Conservation (phyloP, 148 eudicot genomes). For the Silene conica region DNA sequence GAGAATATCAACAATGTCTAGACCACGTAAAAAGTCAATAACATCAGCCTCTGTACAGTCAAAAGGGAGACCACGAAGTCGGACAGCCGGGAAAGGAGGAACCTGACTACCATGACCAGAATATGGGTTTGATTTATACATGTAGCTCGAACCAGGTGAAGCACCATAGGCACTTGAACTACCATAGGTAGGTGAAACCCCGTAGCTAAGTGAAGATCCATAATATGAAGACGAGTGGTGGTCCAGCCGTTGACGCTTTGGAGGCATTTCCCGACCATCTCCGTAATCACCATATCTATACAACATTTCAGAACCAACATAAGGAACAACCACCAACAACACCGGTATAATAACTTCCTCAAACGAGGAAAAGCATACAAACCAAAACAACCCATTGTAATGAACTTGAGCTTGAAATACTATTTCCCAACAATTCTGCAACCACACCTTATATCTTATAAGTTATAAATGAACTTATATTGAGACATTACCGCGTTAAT, state of each 20-base stretch:
- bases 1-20: constrained; percentile 76
- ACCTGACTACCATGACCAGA: constrained; percentile 45
- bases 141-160: constrained; percentile 51
- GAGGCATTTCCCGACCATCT: constrained; percentile 72
- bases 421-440: background rate
- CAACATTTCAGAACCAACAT: constrained; percentile 6
- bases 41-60: constrained; percentile 81
- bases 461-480: background rate
- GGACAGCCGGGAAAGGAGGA: constrained; percentile 78
- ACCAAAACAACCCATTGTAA: no score
- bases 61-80: constrained; percentile 94
- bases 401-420: background rate
- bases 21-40: constrained; percentile 70
- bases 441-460: background rate
- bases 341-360: background rate
- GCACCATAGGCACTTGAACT: constrained; percentile 39
- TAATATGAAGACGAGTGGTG: constrained; percentile 72
- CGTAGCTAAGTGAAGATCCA: constrained; percentile 46
- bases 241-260: constrained; percentile 80
- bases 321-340: constrained; percentile 8
- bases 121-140: constrained; percentile 59
- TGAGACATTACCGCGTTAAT: background rate
- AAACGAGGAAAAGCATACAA: no score
- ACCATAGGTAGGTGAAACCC: constrained; percentile 46
- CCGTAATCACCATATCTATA: constrained; percentile 52